Evolutionary conservation across 208 protist genomes (phyloP), one percentile per base, ranked within the genome.

Genomic region (Trypanosoma vivax): DNA sequence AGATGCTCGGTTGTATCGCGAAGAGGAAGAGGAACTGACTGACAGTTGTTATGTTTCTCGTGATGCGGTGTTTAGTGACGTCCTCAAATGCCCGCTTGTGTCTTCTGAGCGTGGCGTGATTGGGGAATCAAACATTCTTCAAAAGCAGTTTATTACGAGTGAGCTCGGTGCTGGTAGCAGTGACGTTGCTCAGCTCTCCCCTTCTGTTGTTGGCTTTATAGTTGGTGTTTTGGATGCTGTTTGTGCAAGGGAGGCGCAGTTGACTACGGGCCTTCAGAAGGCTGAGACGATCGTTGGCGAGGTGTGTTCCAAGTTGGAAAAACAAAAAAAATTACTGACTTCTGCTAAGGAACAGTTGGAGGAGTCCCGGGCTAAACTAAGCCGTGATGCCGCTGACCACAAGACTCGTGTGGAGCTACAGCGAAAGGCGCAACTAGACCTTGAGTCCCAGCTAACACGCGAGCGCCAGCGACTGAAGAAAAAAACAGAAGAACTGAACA

Each of bases 291-390:
- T 40, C 6, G 64, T 74, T 3, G 43, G 62, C 1, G 66, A 82
- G 1, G 47, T 65, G 11, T 43, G 52, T 16, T 52, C 47, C 37
- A 64, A 58, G 30, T 21, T 78, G 21, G 21, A 41, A 25, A 62
- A 73, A 30, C 65, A 60, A 11, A 60, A 75, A 45, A 28, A 42
- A 39, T n/a, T 67, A 19, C 59, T 85, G 5, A 47, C 52, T 0
- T 55, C 50, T 11, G 71, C 74, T 48, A 79, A 72, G 64, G 80
- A 89, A 33, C 78, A 79, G 53, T 66, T 70, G 35, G 75, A 74
- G 25, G 70, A 73, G 54, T 76, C 75, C 54, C 61, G 64, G 28
- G 33, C 55, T n/a, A 65, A 68, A 27, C 37, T 65, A 16, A 38
- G 56, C 3, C 61, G 74, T 29, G 72, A 88, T 25, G 57, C 63